Percentiles rank a stretch among this genome's conserved stretches.
phyloP scores from a whole-genome alignment of 2,329 filamentous ascomycete genomes.

The Neophaeococcomyces aloes region DNA sequence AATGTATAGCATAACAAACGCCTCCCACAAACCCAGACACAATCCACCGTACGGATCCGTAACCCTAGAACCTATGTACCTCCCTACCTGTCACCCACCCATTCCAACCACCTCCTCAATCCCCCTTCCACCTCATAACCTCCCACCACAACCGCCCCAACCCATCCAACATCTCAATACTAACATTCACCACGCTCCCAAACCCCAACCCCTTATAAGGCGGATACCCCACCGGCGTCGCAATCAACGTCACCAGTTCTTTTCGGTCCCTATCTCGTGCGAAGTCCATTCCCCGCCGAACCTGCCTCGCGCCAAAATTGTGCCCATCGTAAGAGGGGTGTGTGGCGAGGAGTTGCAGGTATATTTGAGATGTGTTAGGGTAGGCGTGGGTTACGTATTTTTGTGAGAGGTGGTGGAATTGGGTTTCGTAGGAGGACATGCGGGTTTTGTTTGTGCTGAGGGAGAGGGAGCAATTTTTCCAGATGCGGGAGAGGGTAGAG shows the following conservation, averaged over 20 bases:
- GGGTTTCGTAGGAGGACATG: too few relatives aligned
- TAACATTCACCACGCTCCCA: slow-evolving; percentile 4
- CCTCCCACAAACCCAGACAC: too few relatives aligned
- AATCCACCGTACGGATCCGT: too few relatives aligned
- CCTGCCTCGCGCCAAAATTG: slow-evolving; percentile 8
- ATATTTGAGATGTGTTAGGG: too few relatives aligned
- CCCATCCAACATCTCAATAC: slow-evolving; percentile 4
- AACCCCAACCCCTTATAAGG: slow-evolving; percentile 2
- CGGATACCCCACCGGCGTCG: slow-evolving; percentile 4
- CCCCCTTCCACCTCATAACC: slow-evolving; percentile 6
- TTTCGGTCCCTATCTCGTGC: background rate
- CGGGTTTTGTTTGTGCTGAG: too few relatives aligned
- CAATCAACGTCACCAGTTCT: slow-evolving; percentile 4
- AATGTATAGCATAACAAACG: too few relatives aligned
- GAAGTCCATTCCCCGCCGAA: slow-evolving; percentile 7
- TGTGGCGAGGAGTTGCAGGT: slow-evolving; percentile 8
- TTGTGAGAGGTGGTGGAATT: slow-evolving; percentile 5
- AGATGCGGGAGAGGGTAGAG: too few relatives aligned
- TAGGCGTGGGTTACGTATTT: slow-evolving; percentile 8
- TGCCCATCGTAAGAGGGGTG: slow-evolving; percentile 11
- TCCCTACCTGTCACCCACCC: too few relatives aligned
- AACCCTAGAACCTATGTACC: too few relatives aligned
- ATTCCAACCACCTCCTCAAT: too few relatives aligned
- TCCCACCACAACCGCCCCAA: slow-evolving; percentile 4
- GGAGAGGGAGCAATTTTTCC: slow-evolving; percentile 6